Conservation (phyloP, 1,284 basidiomycete species). For the Irpex lacteus region DNA sequence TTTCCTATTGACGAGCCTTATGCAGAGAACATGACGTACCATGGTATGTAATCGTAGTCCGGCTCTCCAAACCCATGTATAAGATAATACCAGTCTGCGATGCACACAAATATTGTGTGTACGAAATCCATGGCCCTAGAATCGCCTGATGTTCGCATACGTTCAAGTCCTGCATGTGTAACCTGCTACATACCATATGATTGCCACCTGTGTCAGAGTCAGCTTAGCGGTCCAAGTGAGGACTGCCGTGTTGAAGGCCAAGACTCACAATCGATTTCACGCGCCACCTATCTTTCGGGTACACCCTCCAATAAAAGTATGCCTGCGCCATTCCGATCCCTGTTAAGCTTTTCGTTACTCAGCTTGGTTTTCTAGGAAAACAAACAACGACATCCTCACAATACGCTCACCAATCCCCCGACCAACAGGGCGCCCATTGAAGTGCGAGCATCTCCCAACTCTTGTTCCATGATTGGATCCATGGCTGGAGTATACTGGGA, state of each 20-base stretch:
- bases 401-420: neutral
- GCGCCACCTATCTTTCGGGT: constrained; percentile 15
- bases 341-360: constrained; percentile 17
- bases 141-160: neutral
- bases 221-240: neutral
- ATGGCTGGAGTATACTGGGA: neutral
- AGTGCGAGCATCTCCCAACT: neutral
- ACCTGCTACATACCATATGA: constrained; percentile 2
- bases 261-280: constrained; percentile 19
- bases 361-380: neutral
- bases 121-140: constrained; percentile 13
- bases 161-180: neutral
- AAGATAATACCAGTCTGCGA: constrained; percentile 17
- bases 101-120: constrained; percentile 15
- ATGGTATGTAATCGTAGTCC: constrained; percentile 7
- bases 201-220: neutral
- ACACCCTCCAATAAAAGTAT: constrained; percentile 21
- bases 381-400: neutral
- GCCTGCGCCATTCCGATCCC: constrained; percentile 20
- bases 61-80: constrained; percentile 11
- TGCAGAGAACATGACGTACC: constrained; percentile 2
- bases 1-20: too few species aligned
- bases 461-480: neutral
- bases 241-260: neutral
- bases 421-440: neutral